These are phyloP conservation scores for Poa annua DNA, from an alignment of 176 grass and related monocot species.

Conservation along the genomic window DNA sequence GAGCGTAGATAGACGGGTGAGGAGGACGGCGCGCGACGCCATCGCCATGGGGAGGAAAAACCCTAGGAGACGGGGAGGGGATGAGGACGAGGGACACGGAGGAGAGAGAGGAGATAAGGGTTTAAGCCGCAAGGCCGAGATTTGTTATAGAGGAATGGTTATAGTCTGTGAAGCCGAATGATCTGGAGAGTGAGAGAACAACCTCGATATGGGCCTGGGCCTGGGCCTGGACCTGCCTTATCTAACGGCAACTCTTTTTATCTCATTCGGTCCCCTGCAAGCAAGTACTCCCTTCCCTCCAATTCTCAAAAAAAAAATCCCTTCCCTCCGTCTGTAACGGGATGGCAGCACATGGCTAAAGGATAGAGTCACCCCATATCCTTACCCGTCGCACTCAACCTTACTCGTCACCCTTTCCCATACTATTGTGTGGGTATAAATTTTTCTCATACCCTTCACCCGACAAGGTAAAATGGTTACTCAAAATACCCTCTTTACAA, in stretches of 20 bases:
- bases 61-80: slow-evolving; percentile 15
- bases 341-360: too few species aligned
- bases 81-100: neutral
- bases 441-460: too few species aligned
- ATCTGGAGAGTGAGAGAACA: slow-evolving; percentile 22
- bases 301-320: too few species aligned
- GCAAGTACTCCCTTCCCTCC: too few species aligned
- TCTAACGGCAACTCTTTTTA: neutral
- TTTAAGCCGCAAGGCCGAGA: slow-evolving; percentile 32
- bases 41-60: slow-evolving; percentile 36
- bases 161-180: neutral
- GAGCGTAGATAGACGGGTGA: neutral
- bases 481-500: too few species aligned
- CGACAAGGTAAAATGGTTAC: too few species aligned
- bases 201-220: slow-evolving; percentile 1
- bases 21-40: slow-evolving; percentile 39
- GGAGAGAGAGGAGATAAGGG: slow-evolving; percentile 37
- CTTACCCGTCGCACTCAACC: too few species aligned
- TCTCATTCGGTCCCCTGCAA: neutral
- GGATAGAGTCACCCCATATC: too few species aligned
- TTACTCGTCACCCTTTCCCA: too few species aligned
- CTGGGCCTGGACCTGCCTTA: slow-evolving; percentile 1
- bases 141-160: neutral
- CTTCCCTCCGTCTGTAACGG: too few species aligned
- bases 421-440: too few species aligned